phyloP scores from a whole-genome alignment of 768 basidiomycete species.

The Auricularia sp. region DNA sequence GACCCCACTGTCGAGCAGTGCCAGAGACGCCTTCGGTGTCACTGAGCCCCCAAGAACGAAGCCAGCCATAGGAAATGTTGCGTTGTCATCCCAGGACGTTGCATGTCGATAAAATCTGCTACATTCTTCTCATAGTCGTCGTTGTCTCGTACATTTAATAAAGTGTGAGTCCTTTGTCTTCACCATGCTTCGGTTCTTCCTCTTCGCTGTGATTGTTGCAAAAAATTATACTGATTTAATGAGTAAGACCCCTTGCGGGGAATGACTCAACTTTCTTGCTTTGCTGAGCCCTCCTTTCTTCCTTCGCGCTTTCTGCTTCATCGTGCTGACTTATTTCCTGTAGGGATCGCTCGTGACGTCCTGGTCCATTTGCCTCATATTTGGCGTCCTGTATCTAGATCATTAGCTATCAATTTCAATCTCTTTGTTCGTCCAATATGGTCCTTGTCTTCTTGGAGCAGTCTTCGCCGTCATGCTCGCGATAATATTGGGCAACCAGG shows the following conservation, averaged over 20 bases:
- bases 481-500: too few species aligned
- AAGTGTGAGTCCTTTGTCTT: background rate
- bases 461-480: too few species aligned
- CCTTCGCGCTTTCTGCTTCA: too few species aligned
- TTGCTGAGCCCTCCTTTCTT: background rate
- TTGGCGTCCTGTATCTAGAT: too few species aligned
- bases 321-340: too few species aligned
- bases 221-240: constrained; percentile 4
- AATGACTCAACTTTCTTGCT: background rate
- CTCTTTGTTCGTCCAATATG: too few species aligned
- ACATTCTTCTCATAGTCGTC: background rate
- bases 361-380: too few species aligned
- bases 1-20: background rate
- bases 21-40: background rate
- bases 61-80: constrained; percentile 1
- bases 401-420: too few species aligned
- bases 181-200: background rate
- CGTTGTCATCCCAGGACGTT: background rate
- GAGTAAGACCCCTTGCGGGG: background rate
- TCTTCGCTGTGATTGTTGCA: background rate
- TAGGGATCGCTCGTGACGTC: too few species aligned
- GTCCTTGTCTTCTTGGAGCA: too few species aligned
- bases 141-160: background rate
- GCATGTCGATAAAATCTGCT: background rate
- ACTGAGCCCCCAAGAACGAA: constrained; percentile 1